Percentiles rank a stretch among this genome's conserved stretches.
Conservation (phyloP, 176 grass and related monocot species). For the Eragrostis curvula region DNA sequence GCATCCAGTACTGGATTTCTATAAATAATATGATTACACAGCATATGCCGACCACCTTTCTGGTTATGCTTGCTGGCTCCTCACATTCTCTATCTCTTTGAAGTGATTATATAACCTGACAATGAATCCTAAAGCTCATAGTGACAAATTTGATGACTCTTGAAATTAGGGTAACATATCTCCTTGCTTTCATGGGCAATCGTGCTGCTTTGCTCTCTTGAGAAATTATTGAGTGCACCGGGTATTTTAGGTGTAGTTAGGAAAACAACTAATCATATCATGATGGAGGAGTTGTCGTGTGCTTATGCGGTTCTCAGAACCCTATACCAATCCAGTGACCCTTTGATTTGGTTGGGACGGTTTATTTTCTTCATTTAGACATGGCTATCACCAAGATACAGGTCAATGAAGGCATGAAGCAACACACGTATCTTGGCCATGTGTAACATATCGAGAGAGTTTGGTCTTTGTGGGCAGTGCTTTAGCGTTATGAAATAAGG, state of each 20-base stretch:
- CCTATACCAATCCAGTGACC: background rate
- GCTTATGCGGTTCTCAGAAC: background rate
- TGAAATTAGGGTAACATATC: slow-evolving; percentile 30
- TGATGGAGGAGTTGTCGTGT: background rate
- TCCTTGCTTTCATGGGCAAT: slow-evolving; percentile 41
- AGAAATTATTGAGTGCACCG: slow-evolving; percentile 43
- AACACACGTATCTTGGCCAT: background rate
- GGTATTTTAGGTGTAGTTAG: slow-evolving; percentile 1
- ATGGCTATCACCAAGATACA: slow-evolving; percentile 8
- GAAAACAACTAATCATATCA: slow-evolving; percentile 11
- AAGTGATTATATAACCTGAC: slow-evolving; percentile 31
- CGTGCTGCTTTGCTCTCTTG: slow-evolving; percentile 19
- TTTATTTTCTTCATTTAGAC: slow-evolving; percentile 38
- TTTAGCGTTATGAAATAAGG: background rate
- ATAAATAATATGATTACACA: slow-evolving; percentile 27
- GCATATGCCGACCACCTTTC: slow-evolving; percentile 38
- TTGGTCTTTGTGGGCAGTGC: background rate
- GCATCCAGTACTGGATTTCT: slow-evolving; percentile 36
- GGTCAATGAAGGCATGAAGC: slow-evolving; percentile 29
- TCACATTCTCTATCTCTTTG: slow-evolving; percentile 41
- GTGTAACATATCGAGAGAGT: background rate
- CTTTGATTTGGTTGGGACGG: slow-evolving; percentile 30
- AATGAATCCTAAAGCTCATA: slow-evolving; percentile 43
- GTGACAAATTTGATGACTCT: slow-evolving; percentile 36
- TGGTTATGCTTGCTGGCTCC: slow-evolving; percentile 60